Conservation (phyloP, 345 rosid species). For the Cardamine chenopodiifolia region DNA sequence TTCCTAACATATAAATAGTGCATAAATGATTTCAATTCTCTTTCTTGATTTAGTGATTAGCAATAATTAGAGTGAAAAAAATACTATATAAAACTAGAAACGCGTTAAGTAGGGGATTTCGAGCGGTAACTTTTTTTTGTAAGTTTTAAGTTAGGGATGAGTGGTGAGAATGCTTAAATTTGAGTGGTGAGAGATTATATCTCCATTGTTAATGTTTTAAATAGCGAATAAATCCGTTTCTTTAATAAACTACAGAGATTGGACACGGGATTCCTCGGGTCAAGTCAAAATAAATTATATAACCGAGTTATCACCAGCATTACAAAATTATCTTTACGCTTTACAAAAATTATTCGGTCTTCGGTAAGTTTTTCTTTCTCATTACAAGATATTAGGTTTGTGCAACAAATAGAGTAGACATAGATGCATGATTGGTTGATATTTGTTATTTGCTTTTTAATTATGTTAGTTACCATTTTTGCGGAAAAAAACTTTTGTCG, state of each 20-base stretch:
- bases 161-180: background rate
- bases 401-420: background rate
- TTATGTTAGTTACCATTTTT: background rate
- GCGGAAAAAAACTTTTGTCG: background rate
- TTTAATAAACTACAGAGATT: background rate
- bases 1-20: background rate
- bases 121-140: background rate
- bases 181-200: background rate
- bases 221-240: background rate
- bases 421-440: background rate
- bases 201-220: background rate
- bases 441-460: no score
- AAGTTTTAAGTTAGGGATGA: background rate
- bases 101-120: background rate
- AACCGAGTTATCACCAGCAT: background rate
- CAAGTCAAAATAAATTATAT: background rate
- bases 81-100: background rate
- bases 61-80: background rate
- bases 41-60: slow-evolving; percentile 4
- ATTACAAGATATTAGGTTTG: background rate
- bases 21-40: background rate
- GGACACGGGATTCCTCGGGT: background rate
- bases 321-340: background rate
- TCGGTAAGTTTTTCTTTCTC: background rate
- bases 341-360: background rate